Base-by-base conservation (phyloP, 257 asterid genomes). In the Solanum ossicruentum region DNA sequence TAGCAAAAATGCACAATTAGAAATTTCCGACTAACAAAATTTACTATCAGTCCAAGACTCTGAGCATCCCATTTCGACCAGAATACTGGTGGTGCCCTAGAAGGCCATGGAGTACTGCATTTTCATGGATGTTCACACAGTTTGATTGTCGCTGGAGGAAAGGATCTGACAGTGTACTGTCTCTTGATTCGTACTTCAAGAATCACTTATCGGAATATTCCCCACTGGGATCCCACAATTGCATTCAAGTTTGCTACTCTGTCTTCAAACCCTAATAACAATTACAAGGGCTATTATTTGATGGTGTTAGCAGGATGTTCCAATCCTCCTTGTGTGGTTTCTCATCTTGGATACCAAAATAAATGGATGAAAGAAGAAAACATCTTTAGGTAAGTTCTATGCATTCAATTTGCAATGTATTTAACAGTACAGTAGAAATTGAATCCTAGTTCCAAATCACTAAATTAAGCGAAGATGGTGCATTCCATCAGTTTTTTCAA, bases 111-210 rank as follows among this genome's bases (percentile, higher is more conserved):
- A 26, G n/a, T 13, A 47, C 0, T 56, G 6, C 47, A 78, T 77
- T 85, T 85, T 82, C 75, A 43, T 78, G 86, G 83, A 32, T 82
- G 84, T 66, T 85, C 85, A 6, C 88, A 83, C 3, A 88, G 86
- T 36, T 36, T 84, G 13, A 9, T 87, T 23, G 72, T 87, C 0
- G 80, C 70, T 20, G 78, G 67, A 65, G 73, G 51, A 36, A 67
- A 47, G 23, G 36, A 36, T 65, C 28, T 17, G 16, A n/a, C 80
- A 16, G 7, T 18, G 41, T 87, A 26, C 47, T 20, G 9, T 45
- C 26, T 85, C 12, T 87, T 82, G 79, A 52, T 81, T 83, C 45
- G 32, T 28, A 16, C 61, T 45, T 4, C 39, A 12, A 47, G 20
- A 55, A 0, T 65, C 21, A 10, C 0, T 8, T 82, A 58, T 47